A percentile compares a stretch with the other conserved stretches of the same genome.
Conservation (phyloP, 441 rosid genomes). For the Brassica hybrid region DNA sequence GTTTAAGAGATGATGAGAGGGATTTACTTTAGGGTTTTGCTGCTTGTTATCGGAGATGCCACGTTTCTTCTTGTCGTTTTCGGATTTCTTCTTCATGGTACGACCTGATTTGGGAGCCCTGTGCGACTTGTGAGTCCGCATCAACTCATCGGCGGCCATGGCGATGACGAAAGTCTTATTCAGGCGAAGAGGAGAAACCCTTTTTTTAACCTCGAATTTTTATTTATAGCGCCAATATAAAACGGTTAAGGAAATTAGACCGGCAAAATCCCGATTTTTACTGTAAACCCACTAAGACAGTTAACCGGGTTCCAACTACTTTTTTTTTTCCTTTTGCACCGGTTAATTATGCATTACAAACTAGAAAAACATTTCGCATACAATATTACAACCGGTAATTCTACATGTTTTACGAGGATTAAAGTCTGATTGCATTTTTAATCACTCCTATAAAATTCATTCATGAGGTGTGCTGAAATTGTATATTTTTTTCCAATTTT, state of each 20-base stretch:
- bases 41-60: constrained; percentile 46
- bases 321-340: too few species aligned
- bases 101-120: constrained; percentile 70
- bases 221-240: background rate
- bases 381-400: too few species aligned
- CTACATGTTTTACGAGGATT: too few species aligned
- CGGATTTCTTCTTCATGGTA: constrained; percentile 56
- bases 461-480: too few species aligned
- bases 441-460: too few species aligned
- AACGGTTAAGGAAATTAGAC: background rate
- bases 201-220: constrained; percentile 11
- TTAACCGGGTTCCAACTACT: too few species aligned
- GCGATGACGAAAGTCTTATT: background rate
- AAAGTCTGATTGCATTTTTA: too few species aligned
- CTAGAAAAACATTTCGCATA: too few species aligned
- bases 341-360: too few species aligned
- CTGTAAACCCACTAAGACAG: background rate
- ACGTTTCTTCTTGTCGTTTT: constrained; percentile 47
- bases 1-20: background rate
- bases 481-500: too few species aligned
- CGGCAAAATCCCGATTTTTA: background rate
- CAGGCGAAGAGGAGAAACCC: constrained; percentile 24
- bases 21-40: constrained; percentile 65
- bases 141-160: constrained; percentile 50
- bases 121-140: constrained; percentile 61